A percentile compares a stretch with the other conserved stretches of the same genome.
Evolutionary conservation across 192 early-diverging fungal species (phyloP).

Genomic region (Gaertneriomyces semiglobifer): DNA sequence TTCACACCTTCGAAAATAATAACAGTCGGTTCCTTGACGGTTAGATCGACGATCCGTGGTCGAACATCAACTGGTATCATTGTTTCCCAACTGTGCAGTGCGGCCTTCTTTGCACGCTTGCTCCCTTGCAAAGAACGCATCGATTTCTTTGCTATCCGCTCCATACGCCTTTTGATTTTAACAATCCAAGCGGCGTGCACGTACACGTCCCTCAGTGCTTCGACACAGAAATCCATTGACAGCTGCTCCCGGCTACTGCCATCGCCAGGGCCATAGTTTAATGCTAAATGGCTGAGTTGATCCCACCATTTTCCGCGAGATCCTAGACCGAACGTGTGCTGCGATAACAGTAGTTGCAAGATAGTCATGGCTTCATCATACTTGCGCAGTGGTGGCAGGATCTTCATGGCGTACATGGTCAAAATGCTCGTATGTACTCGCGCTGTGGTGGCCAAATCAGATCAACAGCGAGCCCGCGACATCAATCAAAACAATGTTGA

Average conservation of each 20-base stretch:
- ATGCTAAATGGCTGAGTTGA: conserved; percentile 23
- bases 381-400: conserved; percentile 11
- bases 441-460: background rate
- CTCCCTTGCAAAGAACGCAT: background rate
- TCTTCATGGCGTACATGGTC: conserved; percentile 17
- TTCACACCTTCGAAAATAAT: conserved; percentile 13
- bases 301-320: conserved; percentile 33
- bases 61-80: conserved; percentile 17
- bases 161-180: conserved; percentile 19
- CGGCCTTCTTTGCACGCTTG: background rate
- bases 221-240: conserved; percentile 18
- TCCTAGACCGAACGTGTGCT: conserved; percentile 11
- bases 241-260: conserved; percentile 2
- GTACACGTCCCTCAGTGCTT: conserved; percentile 19
- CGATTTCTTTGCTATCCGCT: conserved; percentile 10
- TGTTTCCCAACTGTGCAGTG: conserved; percentile 15
- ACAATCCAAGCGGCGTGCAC: conserved; percentile 17
- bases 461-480: background rate
- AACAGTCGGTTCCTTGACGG: conserved; percentile 14
- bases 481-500: background rate
- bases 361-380: conserved; percentile 10
- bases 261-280: conserved; percentile 8
- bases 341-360: conserved; percentile 16
- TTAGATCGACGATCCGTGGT: conserved; percentile 18
- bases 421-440: conserved; percentile 18